These are phyloP conservation scores for Quercus phellos DNA, from an alignment of 331 rosid genomes.

Conservation along the genomic window DNA sequence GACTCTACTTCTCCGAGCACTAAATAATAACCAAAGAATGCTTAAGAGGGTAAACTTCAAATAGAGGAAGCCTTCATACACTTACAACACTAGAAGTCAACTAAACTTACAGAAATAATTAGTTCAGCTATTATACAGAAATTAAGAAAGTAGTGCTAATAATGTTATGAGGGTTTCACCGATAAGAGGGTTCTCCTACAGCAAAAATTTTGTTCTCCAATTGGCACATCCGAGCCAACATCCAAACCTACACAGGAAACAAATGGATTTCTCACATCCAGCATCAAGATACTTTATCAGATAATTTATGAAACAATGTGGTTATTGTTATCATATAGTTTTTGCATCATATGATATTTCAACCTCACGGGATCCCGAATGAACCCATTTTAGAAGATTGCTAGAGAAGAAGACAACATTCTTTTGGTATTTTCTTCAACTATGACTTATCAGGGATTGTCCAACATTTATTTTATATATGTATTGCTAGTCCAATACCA, in stretches of 20 bases:
- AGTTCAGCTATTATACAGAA: neutral
- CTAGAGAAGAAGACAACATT: neutral
- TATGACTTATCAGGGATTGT: neutral
- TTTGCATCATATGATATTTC: neutral
- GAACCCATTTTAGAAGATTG: slow-evolving; percentile 10
- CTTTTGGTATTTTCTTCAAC: slow-evolving; percentile 2
- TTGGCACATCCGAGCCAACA: slow-evolving; percentile 98
- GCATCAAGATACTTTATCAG: slow-evolving; percentile 4
- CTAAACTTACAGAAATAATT: neutral
- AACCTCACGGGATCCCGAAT: slow-evolving; percentile 1
- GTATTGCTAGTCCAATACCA: neutral
- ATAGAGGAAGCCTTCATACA: neutral
- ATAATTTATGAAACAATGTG: slow-evolving; percentile 3
- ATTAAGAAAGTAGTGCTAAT: neutral
- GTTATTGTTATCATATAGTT: neutral
- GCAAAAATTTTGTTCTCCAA: slow-evolving; percentile 91
- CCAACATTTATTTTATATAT: neutral
- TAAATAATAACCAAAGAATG: slow-evolving; percentile 14
- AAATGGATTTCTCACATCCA: slow-evolving; percentile 7
- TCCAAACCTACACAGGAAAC: slow-evolving; percentile 65
- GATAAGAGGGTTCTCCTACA: slow-evolving; percentile 86
- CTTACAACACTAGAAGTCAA: neutral
- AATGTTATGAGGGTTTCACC: slow-evolving; percentile 40
- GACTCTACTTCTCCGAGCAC: slow-evolving; percentile 72
- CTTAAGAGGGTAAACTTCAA: neutral